Evolutionary conservation across 352 stramenopile species (phyloP), one percentile per base, ranked within the genome.

Genomic region (Peronospora belbahrii): DNA sequence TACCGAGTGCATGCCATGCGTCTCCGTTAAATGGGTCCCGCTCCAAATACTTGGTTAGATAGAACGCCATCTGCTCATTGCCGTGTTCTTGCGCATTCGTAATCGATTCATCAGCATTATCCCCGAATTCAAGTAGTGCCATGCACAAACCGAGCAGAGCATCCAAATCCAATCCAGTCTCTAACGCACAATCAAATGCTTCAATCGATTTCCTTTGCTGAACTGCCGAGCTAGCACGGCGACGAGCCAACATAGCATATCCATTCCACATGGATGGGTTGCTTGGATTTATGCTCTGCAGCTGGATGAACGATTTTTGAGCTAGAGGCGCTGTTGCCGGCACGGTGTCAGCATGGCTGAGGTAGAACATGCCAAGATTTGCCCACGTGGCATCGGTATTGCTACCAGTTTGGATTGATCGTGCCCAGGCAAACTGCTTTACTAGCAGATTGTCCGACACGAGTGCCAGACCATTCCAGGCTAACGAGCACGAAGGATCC

Each of bases 181-280:
- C 66, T 6, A 94, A 56, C 18, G 80, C 80, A 48, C 83, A 94
- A 34, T 70, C 62, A 52, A 90, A 94, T 6, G 78, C 72, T 44
- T 88, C 79, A 9, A 79, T 65, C 8, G 74, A 48, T 55, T 85
- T 83, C 19, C 51, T 56, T 20, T 66, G 55, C 44, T 85, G 65
- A 18, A 49, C 34, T 14, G 41, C 23, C 9, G 44, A 79, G 23
- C 10, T 59, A 23, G 46, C 56, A 40, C 85, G 65, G 3, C 59
- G 59, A 19, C 70, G 66, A 57, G 74, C 73, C 11, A 94, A 48
- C 62, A 94, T 79, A 2, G 72, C 78, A 59, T 94, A 89, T 9
- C 80, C 83, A 42, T 84, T 88, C 83, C 83, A 94, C 80, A 94
- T 92, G 9, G 73, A 70, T 0, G 78, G 74, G 32, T 90, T 90